Base-by-base conservation (phyloP, 495 filamentous ascomycete genomes). In the Podospora sp. region DNA sequence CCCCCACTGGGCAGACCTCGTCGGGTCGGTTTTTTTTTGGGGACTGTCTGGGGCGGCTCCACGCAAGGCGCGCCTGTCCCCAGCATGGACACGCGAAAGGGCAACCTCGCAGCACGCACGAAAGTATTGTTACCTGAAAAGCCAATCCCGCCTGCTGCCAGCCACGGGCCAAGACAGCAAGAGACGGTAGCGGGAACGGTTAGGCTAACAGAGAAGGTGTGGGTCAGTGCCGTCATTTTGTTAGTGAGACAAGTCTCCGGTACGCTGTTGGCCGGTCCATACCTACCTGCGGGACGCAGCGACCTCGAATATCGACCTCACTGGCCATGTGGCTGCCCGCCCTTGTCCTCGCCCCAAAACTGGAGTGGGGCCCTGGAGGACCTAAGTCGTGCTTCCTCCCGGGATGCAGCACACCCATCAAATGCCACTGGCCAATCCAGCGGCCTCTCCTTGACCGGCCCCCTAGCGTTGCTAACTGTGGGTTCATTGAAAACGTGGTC, bases 401-500 rank as follows among this genome's bases (percentile, higher is more conserved):
- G 59, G 58, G 58, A 60, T 27, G 56, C 20, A 65, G 24, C 25
- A 20, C 3, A 22, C 40, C 64, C 55, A 62, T 59, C 65, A 62
- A 66, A 16, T 64, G 24, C 59, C 66, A 35, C 51, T 52, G 35
- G 68, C 57, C 63, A 66, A 69, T 69, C 65, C 69, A n/a, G 22
- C 51, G 46, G 35, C 60, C 61, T 65, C 68, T 59, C 71, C 27
- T 56, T 26, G 62, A 26, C 63, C 36, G 25, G 35, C 33, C 59
- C 59, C 65, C 70, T 57, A 58, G 65, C 62, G 40, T 40, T 68
- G 62, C 67, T 14, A 65, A 68, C 68, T 63, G 65, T 70, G 67
- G 68, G 66, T 71, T 68, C 68, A 72, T 72, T 71, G 70, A 77
- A 77, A 77, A 77, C 75, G 75, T 77, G 75, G 72, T 72, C 65